Conservation (phyloP, 1,284 basidiomycete species). For the Cutaneotrichosporon cyanovorans region DNA sequence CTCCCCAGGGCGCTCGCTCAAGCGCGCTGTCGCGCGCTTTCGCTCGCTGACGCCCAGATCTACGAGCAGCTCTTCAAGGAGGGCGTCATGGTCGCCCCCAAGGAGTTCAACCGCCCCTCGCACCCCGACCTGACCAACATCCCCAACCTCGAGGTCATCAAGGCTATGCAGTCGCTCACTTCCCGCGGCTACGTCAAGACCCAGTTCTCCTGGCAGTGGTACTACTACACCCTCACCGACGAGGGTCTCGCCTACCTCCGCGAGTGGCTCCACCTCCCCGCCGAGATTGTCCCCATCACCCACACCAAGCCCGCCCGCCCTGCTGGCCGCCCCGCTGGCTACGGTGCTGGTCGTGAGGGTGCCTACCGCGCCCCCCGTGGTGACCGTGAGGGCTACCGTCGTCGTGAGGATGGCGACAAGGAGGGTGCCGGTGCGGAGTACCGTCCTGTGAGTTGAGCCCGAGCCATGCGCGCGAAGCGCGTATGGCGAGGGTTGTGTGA, state of each 20-base stretch:
- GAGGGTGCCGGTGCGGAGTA: slow-evolving; percentile 70
- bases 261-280: slow-evolving; percentile 86
- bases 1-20: no score
- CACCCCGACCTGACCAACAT: slow-evolving; percentile 90
- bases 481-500: background rate
- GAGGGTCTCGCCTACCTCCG: slow-evolving; percentile 93
- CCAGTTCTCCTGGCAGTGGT: slow-evolving; percentile 93
- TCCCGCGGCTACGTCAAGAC: slow-evolving; percentile 96
- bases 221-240: slow-evolving; percentile 89
- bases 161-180: slow-evolving; percentile 96
- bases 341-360: slow-evolving; percentile 49
- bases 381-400: slow-evolving; percentile 70
- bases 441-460: slow-evolving; percentile 51
- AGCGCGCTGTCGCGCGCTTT: no score
- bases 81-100: slow-evolving; percentile 98
- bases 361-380: slow-evolving; percentile 72
- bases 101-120: slow-evolving; percentile 95
- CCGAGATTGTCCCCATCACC: slow-evolving; percentile 87
- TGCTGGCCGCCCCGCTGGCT: slow-evolving; percentile 59
- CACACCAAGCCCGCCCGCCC: slow-evolving; percentile 85
- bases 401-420: slow-evolving; percentile 53
- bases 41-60: slow-evolving; percentile 49
- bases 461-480: background rate
- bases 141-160: slow-evolving; percentile 97
- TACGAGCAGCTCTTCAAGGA: slow-evolving; percentile 99